Evolutionary conservation across 2,329 filamentous ascomycete genomes (phyloP).

Genomic region (Aureobasidium musti): DNA sequence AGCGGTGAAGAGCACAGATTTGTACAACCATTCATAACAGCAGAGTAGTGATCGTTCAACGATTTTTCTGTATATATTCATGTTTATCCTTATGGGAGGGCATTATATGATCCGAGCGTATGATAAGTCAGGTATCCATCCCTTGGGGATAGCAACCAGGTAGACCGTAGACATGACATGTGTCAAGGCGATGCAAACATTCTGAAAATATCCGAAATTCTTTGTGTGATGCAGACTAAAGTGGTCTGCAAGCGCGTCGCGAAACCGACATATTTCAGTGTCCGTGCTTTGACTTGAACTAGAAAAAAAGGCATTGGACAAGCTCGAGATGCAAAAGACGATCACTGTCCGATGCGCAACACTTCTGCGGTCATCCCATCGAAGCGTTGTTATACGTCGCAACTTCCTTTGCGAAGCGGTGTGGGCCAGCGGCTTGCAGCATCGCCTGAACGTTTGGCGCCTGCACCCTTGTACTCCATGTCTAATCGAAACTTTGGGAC

Average conservation of each 20-base stretch:
- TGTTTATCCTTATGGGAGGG: neutral
- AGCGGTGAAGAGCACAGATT: constrained; percentile 19
- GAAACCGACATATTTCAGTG: neutral
- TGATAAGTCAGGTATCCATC: neutral
- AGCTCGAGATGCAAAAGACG: neutral
- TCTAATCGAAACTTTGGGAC: constrained; percentile 56
- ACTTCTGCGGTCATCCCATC: neutral
- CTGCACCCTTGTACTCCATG: constrained; percentile 58
- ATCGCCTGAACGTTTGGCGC: constrained; percentile 63
- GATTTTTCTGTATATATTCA: neutral
- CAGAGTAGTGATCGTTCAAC: neutral
- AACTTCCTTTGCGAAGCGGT: constrained; percentile 28
- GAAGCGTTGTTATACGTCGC: constrained; percentile 1
- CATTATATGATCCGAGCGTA: constrained; percentile 24
- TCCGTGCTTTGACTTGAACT: neutral
- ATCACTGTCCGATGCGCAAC: neutral
- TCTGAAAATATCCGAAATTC: neutral
- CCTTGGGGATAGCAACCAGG: neutral
- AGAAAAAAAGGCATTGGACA: neutral
- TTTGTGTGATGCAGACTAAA: constrained; percentile 9
- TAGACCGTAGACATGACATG: neutral
- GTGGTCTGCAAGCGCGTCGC: neutral
- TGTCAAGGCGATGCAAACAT: constrained; percentile 4
- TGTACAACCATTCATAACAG: neutral
- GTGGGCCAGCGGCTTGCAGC: constrained; percentile 36